Evolutionary conservation across 2,329 filamentous ascomycete genomes (phyloP), one percentile per base, ranked within the genome.

Genomic region (Aspergillus awamori): DNA sequence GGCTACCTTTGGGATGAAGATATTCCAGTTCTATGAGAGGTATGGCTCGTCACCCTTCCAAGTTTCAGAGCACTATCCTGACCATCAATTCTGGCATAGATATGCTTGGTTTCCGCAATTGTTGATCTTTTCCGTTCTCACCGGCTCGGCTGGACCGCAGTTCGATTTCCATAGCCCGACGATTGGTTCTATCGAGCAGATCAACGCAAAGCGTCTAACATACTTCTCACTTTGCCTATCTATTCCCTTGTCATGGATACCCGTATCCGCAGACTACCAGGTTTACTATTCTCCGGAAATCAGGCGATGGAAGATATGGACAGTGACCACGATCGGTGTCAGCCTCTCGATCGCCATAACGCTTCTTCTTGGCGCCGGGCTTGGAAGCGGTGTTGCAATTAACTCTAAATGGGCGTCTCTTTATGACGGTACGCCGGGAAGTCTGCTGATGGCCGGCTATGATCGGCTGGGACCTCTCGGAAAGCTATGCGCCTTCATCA

Each of bases 11-110:
- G 77, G 77, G 5, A 79, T 79, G 71, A 69, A 70, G 4, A 67
- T 79, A 10, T 78, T 81, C 61, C 76, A 80, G 53, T 66, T 74
- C 47, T 81, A 81, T 68, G 79, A 81, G 62, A 71, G 78, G 67
- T 80, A 72, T 55, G 69, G 30, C 15, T 33, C 4, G 5, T 22
- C 43, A 8, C 13, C 5, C 26, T 22, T n/a, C 22, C 6, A 22
- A 20, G 10, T n/a, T 38, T 26, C 13, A 13, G 17, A 28, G 22
- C 24, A 20, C 36, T 51, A 33, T 48, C 28, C 28, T 30, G 38
- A 20, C 15, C 45, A 41, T 26, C 17, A 5, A 53, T 36, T 54
- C 15, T 24, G 13, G 7, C 39, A 13, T 33, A 77, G 74, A 63
- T 74, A 69, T 56, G 71, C 75, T 38, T 81, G 77, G 77, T 65